Conservation (phyloP, 2,329 filamentous ascomycete species). For the Talaromyces sp. region DNA sequence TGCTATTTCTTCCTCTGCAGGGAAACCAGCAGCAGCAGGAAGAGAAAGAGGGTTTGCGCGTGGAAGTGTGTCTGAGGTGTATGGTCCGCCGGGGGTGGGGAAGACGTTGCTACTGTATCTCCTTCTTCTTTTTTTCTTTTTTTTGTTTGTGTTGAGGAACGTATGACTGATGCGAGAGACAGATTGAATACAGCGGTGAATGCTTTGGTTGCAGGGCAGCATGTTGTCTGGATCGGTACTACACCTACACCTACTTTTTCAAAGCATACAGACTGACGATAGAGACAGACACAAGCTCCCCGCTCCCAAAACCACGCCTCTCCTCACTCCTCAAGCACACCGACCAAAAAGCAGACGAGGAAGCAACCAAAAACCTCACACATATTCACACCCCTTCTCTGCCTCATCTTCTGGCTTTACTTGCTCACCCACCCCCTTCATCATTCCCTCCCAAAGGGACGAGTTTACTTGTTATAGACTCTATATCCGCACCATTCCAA, state of each 20-base stretch:
- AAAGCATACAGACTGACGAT: no score
- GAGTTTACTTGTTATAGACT: conserved; percentile 69
- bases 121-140: neutral
- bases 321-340: conserved; percentile 28
- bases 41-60: conserved; percentile 55
- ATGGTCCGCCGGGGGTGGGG: conserved; percentile 78
- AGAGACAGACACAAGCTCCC: conserved; percentile 45
- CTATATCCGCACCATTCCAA: conserved; percentile 69
- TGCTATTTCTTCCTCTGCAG: conserved; percentile 13
- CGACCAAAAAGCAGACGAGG: neutral
- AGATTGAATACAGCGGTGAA: conserved; percentile 55
- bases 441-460: conserved; percentile 60
- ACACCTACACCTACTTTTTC: neutral
- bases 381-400: conserved; percentile 58
- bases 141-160: no score
- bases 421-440: conserved; percentile 58
- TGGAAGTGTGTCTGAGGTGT: conserved; percentile 79
- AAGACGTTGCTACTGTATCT: conserved; percentile 75
- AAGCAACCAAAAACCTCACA: conserved; percentile 38
- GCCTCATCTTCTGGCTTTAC: conserved; percentile 63
- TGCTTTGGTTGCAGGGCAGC: conserved; percentile 54
- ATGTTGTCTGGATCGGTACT: conserved; percentile 80
- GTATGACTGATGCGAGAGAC: no score
- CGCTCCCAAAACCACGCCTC: conserved; percentile 33
- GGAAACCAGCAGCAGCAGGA: neutral